Conservation (phyloP, 768 basidiomycete species). For the Boletellus ananiceps region DNA sequence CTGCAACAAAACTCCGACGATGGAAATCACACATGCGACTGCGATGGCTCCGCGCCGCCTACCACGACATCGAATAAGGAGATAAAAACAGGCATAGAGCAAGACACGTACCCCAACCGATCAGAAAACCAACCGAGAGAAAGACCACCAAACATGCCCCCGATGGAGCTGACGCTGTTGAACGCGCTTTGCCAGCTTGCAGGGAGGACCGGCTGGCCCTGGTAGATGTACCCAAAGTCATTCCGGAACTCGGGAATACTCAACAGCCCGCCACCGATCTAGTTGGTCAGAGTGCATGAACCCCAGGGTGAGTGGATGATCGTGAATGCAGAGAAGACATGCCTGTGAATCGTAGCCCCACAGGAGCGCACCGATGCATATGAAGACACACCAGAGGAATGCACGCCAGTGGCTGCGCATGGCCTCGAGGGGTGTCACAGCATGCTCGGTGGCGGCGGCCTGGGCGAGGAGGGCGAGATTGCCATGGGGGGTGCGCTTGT, state of each 20-base stretch:
- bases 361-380: slow-evolving; percentile 23
- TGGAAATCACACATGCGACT: slow-evolving; percentile 19
- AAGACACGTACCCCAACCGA: slow-evolving; percentile 12
- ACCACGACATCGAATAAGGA: neutral
- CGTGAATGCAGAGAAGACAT: neutral
- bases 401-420: slow-evolving; percentile 24
- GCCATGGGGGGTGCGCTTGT: slow-evolving; percentile 2
- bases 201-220: slow-evolving; percentile 10
- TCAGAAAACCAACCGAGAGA: slow-evolving; percentile 23
- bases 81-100: neutral
- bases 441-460: slow-evolving; percentile 21
- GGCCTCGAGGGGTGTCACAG: slow-evolving; percentile 17
- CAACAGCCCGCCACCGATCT: slow-evolving; percentile 21
- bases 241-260: slow-evolving; percentile 22
- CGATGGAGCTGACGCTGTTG: slow-evolving; percentile 22
- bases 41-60: slow-evolving; percentile 24
- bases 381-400: slow-evolving; percentile 22
- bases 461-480: slow-evolving; percentile 21
- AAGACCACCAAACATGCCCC: slow-evolving; percentile 26
- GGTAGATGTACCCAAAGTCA: slow-evolving; percentile 21
- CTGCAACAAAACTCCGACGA: slow-evolving; percentile 20
- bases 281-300: neutral
- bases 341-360: slow-evolving; percentile 26
- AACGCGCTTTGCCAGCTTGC: slow-evolving; percentile 29
- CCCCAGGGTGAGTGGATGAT: too few species aligned